phyloP scores from a whole-genome alignment of 1,139 yeast genomes.

The Meyerozyma guilliermondii region DNA sequence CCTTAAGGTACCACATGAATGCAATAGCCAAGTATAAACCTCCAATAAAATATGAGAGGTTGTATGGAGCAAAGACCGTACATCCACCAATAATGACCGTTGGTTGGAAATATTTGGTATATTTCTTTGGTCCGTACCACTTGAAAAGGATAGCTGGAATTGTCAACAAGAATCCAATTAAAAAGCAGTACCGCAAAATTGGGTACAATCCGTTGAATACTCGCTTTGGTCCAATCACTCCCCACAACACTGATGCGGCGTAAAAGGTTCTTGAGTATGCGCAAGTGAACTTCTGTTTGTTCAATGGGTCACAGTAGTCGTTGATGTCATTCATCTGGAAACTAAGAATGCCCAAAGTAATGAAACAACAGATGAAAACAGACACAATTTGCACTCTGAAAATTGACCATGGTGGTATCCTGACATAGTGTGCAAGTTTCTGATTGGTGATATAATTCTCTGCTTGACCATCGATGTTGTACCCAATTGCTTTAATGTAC shows the following conservation, averaged over 20 bases:
- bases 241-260: conserved; percentile 56
- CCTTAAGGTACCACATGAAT: conserved; percentile 51
- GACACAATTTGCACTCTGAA: conserved; percentile 56
- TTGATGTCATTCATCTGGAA: conserved; percentile 45
- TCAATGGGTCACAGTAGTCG: conserved; percentile 43
- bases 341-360: conserved; percentile 49
- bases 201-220: conserved; percentile 50
- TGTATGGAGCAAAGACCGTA: conserved; percentile 49
- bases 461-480: conserved; percentile 58
- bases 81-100: conserved; percentile 46
- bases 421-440: conserved; percentile 58
- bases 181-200: conserved; percentile 44
- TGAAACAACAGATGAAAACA: conserved; percentile 36
- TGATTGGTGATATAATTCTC: conserved; percentile 50
- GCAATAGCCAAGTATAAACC: conserved; percentile 43
- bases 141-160: conserved; percentile 38
- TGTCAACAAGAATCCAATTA: conserved; percentile 49
- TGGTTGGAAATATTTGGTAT: conserved; percentile 39
- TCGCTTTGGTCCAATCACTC: conserved; percentile 60
- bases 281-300: conserved; percentile 42
- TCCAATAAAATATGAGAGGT: conserved; percentile 49
- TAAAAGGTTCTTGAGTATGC: conserved; percentile 43
- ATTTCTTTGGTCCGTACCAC: conserved; percentile 21
- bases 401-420: conserved; percentile 56
- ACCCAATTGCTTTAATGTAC: conserved; percentile 55